phyloP scores from a whole-genome alignment of 1,284 basidiomycete species.

The Papiliotrema laurentii region DNA sequence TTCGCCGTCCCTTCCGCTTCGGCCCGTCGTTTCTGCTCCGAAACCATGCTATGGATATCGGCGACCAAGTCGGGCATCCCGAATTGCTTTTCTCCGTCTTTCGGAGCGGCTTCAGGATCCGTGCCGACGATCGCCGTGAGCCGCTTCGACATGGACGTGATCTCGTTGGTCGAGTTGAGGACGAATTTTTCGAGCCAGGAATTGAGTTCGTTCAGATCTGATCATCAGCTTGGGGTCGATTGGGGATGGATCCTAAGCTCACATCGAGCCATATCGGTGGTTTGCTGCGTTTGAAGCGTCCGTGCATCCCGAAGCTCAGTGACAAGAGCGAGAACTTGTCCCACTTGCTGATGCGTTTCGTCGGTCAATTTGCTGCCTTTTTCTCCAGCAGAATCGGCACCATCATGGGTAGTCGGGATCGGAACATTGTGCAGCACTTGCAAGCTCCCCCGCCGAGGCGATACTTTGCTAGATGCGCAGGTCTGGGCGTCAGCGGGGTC shows the following conservation, averaged over 20 bases:
- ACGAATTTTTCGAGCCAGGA: constrained; percentile 75
- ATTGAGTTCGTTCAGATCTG: constrained; percentile 49
- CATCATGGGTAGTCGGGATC: constrained; percentile 11
- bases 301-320: constrained; percentile 35
- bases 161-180: constrained; percentile 64
- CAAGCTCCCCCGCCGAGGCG: constrained; percentile 20
- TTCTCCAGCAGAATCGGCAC: too few relatives aligned
- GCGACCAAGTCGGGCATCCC: constrained; percentile 28
- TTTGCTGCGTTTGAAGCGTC: constrained; percentile 39
- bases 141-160: constrained; percentile 58
- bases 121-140: constrained; percentile 60
- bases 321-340: constrained; percentile 30
- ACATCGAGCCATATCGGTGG: constrained; percentile 45
- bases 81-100: constrained; percentile 7
- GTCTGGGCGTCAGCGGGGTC: constrained; percentile 14
- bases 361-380: too few relatives aligned
- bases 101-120: constrained; percentile 12
- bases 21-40: constrained; percentile 32
- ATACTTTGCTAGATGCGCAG: constrained; percentile 22
- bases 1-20: constrained; percentile 28
- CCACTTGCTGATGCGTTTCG: constrained; percentile 26
- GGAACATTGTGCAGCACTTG: constrained; percentile 29
- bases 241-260: constrained; percentile 11
- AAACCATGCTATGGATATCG: constrained; percentile 39
- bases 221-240: background rate